Evolutionary conservation across 177 flowering plant genomes (phyloP), one percentile per base, ranked within the genome.

Genomic region (Vitis hybrid): DNA sequence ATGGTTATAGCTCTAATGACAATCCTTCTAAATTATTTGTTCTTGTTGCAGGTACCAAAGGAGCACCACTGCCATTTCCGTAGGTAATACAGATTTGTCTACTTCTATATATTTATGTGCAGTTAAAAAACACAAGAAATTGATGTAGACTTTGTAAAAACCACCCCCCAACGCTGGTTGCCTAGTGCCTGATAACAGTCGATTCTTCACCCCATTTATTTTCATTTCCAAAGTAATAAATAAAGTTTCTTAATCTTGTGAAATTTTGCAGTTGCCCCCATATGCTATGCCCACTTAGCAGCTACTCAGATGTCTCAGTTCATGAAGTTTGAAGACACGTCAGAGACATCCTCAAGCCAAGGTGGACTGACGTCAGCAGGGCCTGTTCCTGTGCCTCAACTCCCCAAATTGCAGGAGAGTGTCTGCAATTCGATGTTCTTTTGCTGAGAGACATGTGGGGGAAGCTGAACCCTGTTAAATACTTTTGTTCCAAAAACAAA

Each of bases 41-140:
- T 13, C 14, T 50, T 48, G 24, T 51, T 85, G 77, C 91, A 92
- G 97, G 68, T 90, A 92, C 54, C 97, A 92, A 58, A 70, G 96
- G 41, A 92, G 97, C 77, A 87, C 96, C 0, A 90, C 94, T 30
- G 96, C 96, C 11, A 85, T 92, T 18, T 92, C 97, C 11, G 84
- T 90, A 2, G 96, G 96, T 88, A 81, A 85, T 53, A 14, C 32
- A n/a, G 11, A 6, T 9, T 8, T 27, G 41, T 46, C 35, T 30
- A 4, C 11, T 14, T 61, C 0, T 8, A 9, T 64, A 35, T 30
- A 17, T 10, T 27, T 2, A 17, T 13, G 1, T 5, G 48, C 11
- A 21, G 21, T 21, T 21, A 21, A 1, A 21, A 21, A 21, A 1
- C 62, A 18, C 11, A 17, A 0, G 35, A 17, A 9, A 20, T 11